A percentile compares a stretch with the other conserved stretches of the same genome.
phyloP scores from a whole-genome alignment of 768 basidiomycete species.

The Brasilioporus rufonigricans region DNA sequence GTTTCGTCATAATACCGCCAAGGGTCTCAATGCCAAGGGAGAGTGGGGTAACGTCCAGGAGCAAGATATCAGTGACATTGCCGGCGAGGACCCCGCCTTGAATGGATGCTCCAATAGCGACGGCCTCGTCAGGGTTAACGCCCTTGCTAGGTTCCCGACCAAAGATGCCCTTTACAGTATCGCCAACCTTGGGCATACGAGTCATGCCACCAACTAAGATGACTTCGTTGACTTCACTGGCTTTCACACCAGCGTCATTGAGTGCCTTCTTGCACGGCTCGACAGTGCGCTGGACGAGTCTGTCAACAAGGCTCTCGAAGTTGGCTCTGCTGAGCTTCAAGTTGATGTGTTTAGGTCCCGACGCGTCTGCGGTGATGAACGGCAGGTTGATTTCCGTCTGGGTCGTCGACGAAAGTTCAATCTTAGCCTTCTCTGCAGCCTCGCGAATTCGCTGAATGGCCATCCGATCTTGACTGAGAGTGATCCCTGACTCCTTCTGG shows the following conservation, averaged over 20 bases:
- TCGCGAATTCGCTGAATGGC: constrained; percentile 99
- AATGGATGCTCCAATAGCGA: constrained; percentile 96
- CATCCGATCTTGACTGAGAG: constrained; percentile 85
- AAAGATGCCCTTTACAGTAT: constrained; percentile 85
- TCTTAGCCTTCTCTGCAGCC: constrained; percentile 99
- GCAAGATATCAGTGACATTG: constrained; percentile 91
- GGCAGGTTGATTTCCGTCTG: constrained; percentile 98
- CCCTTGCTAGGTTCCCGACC: constrained; percentile 98
- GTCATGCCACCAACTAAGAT: constrained; percentile 99
- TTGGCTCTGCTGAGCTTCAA: constrained; percentile 81
- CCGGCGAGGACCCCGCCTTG: constrained; percentile 98
- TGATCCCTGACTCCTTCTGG: constrained; percentile 88
- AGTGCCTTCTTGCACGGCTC: constrained; percentile 98
- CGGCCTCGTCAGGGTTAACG: constrained; percentile 99
- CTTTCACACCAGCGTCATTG: constrained; percentile 88
- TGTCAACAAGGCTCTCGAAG: constrained; percentile 82
- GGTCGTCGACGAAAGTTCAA: constrained; percentile 90
- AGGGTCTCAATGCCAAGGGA: constrained; percentile 97
- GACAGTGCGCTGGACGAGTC: constrained; percentile 84
- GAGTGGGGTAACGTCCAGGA: constrained; percentile 93
- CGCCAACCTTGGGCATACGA: constrained; percentile 93
- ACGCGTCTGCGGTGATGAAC: constrained; percentile 95
- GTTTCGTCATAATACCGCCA: constrained; percentile 99
- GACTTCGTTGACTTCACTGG: constrained; percentile 92
- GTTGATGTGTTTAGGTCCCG: constrained; percentile 98